phyloP scores from a whole-genome alignment of 176 grass and related monocot species.

The Rhynchospora pubera region DNA sequence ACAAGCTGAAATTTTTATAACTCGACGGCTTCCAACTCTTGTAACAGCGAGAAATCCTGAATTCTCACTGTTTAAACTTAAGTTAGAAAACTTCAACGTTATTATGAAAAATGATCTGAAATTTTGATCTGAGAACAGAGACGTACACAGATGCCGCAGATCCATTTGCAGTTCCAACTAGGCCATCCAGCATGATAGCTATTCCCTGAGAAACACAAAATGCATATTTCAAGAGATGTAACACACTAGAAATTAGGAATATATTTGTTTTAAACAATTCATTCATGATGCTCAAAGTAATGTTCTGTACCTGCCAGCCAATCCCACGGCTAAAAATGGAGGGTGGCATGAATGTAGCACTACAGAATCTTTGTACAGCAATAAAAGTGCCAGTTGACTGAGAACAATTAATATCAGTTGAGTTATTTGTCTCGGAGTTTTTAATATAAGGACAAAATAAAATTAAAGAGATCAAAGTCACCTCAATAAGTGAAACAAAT shows the following conservation, averaged over 20 bases:
- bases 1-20: constrained; percentile 67
- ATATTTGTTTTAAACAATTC: constrained; percentile 8
- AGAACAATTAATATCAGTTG: constrained; percentile 13
- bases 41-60: constrained; percentile 70
- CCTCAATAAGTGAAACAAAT: constrained; percentile 88
- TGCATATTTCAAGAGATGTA: constrained; percentile 10
- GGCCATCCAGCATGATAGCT: constrained; percentile 74
- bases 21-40: constrained; percentile 75
- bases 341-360: constrained; percentile 74
- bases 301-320: constrained; percentile 73
- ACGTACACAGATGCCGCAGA: constrained; percentile 85
- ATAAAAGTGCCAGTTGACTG: constrained; percentile 89
- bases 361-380: constrained; percentile 50
- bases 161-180: constrained; percentile 79
- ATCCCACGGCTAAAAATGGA: constrained; percentile 72
- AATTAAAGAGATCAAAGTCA: constrained; percentile 3
- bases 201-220: constrained; percentile 45
- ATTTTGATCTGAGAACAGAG: not conserved
- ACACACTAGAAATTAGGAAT: not conserved
- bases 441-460: not conserved
- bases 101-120: not conserved
- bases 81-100: not conserved
- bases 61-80: constrained; percentile 64
- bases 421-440: not conserved
- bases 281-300: not conserved